These are phyloP conservation scores for Cucumis melo DNA, from an alignment of 306 rosid genomes.

Conservation along the genomic window DNA sequence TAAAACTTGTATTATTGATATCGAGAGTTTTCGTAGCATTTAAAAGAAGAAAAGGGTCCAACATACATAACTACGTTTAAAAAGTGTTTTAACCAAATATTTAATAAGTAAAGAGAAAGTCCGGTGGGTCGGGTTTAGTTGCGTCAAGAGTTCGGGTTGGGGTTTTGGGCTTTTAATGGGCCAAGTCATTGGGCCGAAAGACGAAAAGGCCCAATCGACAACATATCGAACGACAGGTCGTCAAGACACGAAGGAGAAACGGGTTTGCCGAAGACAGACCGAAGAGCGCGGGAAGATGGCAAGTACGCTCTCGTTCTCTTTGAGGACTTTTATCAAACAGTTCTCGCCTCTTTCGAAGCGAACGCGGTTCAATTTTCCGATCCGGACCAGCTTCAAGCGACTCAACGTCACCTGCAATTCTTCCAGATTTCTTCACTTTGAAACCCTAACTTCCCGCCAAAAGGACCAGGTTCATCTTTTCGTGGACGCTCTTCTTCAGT, in stretches of 20 bases:
- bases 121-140: background rate
- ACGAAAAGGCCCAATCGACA: background rate
- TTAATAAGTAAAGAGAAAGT: background rate
- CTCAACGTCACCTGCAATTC: slow-evolving; percentile 6
- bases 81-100: too few relatives aligned
- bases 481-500: slow-evolving; percentile 72
- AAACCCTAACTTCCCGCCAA: slow-evolving; percentile 45
- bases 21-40: too few relatives aligned
- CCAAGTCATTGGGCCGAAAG: background rate
- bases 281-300: slow-evolving; percentile 15
- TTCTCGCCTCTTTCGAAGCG: slow-evolving; percentile 21
- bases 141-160: background rate
- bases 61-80: too few relatives aligned
- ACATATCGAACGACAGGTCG: background rate
- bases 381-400: slow-evolving; percentile 15
- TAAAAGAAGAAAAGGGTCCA: too few relatives aligned
- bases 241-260: background rate
- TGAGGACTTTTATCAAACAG: slow-evolving; percentile 70
- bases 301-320: slow-evolving; percentile 18
- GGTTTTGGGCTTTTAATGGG: background rate
- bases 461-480: slow-evolving; percentile 55
- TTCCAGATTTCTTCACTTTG: slow-evolving; percentile 18
- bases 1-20: too few relatives aligned
- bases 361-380: slow-evolving; percentile 11
- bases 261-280: background rate